These are phyloP conservation scores for Phellinidium pouzarii DNA, from an alignment of 1,284 basidiomycete genomes.

Conservation along the genomic window DNA sequence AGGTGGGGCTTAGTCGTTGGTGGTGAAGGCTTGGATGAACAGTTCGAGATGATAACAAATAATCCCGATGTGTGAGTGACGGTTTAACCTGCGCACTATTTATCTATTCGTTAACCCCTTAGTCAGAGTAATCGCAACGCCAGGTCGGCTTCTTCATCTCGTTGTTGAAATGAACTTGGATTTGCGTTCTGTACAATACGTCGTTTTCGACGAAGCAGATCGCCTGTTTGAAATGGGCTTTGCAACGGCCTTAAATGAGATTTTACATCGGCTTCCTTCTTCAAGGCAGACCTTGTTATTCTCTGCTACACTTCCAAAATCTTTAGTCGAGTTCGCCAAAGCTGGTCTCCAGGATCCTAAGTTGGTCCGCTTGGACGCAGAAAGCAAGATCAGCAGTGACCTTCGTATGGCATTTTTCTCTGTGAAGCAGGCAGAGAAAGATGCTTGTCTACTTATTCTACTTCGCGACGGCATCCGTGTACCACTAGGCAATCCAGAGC, in stretches of 20 bases:
- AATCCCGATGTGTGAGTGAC: constrained; percentile 86
- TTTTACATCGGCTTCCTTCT: constrained; percentile 80
- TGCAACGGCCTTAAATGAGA: constrained; percentile 86
- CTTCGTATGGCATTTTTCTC: constrained; percentile 93
- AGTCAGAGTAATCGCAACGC: constrained; percentile 95
- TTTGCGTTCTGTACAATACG: constrained; percentile 81
- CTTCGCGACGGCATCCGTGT: constrained; percentile 85
- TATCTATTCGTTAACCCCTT: constrained; percentile 12
- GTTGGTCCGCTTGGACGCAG: constrained; percentile 90
- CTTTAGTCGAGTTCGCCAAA: constrained; percentile 95
- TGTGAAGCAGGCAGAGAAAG: constrained; percentile 91
- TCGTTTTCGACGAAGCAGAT: constrained; percentile 98
- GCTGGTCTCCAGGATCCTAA: constrained; percentile 93
- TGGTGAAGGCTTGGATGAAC: constrained; percentile 92
- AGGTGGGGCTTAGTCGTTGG: constrained; percentile 95
- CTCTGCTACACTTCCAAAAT: constrained; percentile 94
- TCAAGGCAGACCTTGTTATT: constrained; percentile 91
- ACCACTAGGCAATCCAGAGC: constrained; percentile 43
- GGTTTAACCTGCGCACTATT: constrained; percentile 7
- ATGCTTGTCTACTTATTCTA: constrained; percentile 82
- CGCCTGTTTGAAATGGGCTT: constrained; percentile 98
- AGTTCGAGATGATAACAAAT: constrained; percentile 91
- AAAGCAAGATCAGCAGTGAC: constrained; percentile 93
- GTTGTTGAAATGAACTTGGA: constrained; percentile 97
- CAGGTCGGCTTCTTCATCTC: constrained; percentile 93